Evolutionary conservation across 1,284 basidiomycete species (phyloP).

Genomic region (Austropuccinia psidii): DNA sequence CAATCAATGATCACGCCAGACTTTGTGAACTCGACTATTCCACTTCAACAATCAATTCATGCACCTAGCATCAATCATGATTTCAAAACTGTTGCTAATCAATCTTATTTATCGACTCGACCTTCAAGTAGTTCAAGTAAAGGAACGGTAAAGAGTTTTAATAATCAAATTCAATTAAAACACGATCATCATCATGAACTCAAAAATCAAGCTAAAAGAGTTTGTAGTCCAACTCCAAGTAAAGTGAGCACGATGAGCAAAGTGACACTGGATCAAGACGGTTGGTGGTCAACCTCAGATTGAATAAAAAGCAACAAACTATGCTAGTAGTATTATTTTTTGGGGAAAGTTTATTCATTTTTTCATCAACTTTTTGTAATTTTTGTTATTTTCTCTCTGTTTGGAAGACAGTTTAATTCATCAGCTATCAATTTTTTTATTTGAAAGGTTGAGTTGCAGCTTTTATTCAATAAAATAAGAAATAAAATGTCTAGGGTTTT

Average conservation of each 20-base stretch:
- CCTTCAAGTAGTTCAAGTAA: not conserved
- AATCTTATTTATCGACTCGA: not conserved
- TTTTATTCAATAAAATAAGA: no score
- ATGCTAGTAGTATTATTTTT: no score
- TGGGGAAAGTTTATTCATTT: no score
- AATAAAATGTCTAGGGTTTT: no score
- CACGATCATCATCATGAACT: not conserved
- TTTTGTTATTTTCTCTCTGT: no score
- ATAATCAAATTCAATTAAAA: not conserved
- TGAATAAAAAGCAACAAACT: no score
- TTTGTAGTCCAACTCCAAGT: not conserved
- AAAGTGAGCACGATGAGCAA: not conserved
- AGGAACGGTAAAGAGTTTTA: not conserved
- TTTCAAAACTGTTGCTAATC: not conserved
- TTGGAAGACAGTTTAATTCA: no score
- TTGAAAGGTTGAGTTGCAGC: no score
- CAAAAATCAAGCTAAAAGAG: not conserved
- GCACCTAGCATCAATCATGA: not conserved
- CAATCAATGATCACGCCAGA: not conserved
- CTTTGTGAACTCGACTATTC: constrained; percentile 1
- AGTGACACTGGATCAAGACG: not conserved
- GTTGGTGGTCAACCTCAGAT: constrained; percentile 5
- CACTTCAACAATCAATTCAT: constrained; percentile 5
- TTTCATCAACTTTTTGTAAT: no score
- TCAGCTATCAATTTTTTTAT: no score